These are phyloP conservation scores for Phytophthora sp. DNA, from an alignment of 352 stramenopile species.

Conservation along the genomic window DNA sequence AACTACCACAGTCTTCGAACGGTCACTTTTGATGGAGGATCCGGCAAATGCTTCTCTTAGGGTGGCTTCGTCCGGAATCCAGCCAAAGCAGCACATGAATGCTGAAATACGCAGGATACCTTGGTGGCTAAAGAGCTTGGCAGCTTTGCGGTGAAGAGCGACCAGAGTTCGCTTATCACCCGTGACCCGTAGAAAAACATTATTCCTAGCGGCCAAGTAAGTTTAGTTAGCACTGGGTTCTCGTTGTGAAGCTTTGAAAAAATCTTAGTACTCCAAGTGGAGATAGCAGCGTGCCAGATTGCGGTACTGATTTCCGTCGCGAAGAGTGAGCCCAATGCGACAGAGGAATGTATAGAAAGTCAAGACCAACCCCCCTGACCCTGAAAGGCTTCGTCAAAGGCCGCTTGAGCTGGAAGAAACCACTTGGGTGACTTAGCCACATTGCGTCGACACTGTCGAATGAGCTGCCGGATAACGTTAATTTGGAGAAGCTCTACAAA, in stretches of 20 bases:
- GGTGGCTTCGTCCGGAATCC: too few relatives aligned
- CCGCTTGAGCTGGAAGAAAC: conserved; percentile 8
- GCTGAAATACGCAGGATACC: too few relatives aligned
- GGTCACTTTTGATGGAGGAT: too few relatives aligned
- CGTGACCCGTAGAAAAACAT: too few relatives aligned
- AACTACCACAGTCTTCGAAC: too few relatives aligned
- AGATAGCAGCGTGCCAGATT: neutral
- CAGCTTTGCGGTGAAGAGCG: neutral
- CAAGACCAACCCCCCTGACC: neutral
- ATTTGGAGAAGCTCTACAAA: conserved; percentile 11
- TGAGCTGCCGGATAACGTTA: conserved; percentile 14
- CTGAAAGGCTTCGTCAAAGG: neutral
- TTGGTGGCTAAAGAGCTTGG: neutral
- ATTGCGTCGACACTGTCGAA: conserved; percentile 1
- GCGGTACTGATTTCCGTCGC: neutral
- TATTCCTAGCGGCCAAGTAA: conserved; percentile 14
- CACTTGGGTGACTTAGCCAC: neutral
- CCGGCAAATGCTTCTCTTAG: too few relatives aligned
- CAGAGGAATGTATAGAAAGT: conserved; percentile 17
- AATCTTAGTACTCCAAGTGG: conserved; percentile 8
- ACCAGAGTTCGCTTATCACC: too few relatives aligned
- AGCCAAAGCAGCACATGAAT: too few relatives aligned
- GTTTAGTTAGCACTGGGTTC: conserved; percentile 5
- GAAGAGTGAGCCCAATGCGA: neutral
- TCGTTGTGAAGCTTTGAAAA: conserved; percentile 1